A percentile compares a stretch with the other conserved stretches of the same genome.
Evolutionary conservation across 2,329 filamentous ascomycete genomes (phyloP).

Genomic region (Dothideomycetes sp.): DNA sequence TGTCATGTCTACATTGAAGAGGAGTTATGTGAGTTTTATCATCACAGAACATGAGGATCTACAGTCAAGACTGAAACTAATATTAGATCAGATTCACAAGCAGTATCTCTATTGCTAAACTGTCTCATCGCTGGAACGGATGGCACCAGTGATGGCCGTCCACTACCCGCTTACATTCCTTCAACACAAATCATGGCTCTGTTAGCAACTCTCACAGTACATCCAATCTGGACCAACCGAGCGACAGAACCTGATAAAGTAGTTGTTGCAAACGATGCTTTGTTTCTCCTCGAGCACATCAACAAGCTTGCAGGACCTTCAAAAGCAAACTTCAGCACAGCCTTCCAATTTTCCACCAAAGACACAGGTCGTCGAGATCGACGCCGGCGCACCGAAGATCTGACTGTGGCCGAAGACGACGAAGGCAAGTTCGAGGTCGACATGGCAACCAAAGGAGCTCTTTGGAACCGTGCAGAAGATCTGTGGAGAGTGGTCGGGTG

Average conservation of each 20-base stretch:
- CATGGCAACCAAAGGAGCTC: constrained; percentile 46
- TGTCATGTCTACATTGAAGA: constrained; percentile 68
- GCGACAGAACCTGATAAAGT: constrained; percentile 51
- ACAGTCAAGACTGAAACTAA: no score
- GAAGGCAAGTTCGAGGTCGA: constrained; percentile 28
- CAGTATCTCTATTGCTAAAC: constrained; percentile 50
- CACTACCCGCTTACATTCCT: constrained; percentile 52
- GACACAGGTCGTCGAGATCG: constrained; percentile 5
- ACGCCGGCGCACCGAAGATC: constrained; percentile 11
- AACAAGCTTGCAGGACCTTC: constrained; percentile 57
- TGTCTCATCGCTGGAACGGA: constrained; percentile 47
- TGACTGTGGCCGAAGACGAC: constrained; percentile 24
- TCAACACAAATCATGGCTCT: constrained; percentile 66
- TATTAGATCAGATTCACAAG: constrained; percentile 19
- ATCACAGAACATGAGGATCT: no score
- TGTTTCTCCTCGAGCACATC: constrained; percentile 61
- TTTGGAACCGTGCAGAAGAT: constrained; percentile 71
- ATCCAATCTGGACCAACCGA: constrained; percentile 70
- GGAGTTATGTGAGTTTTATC: constrained; percentile 48
- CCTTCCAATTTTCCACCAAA: constrained; percentile 55
- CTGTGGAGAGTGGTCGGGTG: constrained; percentile 87
- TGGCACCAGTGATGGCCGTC: constrained; percentile 22
- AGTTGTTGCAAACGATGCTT: constrained; percentile 55
- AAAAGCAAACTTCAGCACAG: constrained; percentile 59
- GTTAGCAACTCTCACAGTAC: constrained; percentile 70